These are phyloP conservation scores for Dipteronia sinensis DNA, from an alignment of 345 rosid species.

Conservation along the genomic window DNA sequence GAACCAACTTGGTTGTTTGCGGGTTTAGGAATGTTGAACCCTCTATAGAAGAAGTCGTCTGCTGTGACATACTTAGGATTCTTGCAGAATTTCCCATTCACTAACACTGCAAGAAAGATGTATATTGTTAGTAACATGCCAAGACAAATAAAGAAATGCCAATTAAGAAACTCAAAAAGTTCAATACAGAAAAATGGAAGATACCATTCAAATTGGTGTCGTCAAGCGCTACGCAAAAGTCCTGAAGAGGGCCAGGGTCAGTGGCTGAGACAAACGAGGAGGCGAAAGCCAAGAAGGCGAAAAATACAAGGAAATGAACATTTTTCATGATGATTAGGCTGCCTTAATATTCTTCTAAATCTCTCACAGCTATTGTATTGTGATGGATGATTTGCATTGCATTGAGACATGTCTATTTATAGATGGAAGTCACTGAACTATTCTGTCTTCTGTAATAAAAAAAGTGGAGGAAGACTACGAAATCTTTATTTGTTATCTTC, in stretches of 20 bases:
- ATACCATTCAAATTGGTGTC: background rate
- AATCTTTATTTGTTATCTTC: background rate
- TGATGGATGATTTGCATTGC: background rate
- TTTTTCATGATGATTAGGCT: constrained; percentile 13
- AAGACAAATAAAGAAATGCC: background rate
- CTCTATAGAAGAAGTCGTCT: constrained; percentile 29
- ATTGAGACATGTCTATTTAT: background rate
- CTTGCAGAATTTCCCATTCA: constrained; percentile 41
- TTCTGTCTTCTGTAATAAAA: too few relatives aligned
- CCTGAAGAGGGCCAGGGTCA: constrained; percentile 39
- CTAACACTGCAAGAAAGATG: constrained; percentile 18
- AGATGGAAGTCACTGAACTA: background rate
- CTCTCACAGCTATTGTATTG: too few relatives aligned
- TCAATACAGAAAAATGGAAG: too few relatives aligned
- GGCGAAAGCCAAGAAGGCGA: constrained; percentile 22
- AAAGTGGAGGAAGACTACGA: background rate
- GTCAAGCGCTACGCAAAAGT: constrained; percentile 33
- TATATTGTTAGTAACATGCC: background rate
- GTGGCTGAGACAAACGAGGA: constrained; percentile 11
- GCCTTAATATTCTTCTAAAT: background rate
- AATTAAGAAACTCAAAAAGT: too few relatives aligned
- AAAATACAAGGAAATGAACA: background rate
- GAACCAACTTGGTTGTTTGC: constrained; percentile 20
- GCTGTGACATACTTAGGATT: constrained; percentile 30
- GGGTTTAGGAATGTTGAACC: constrained; percentile 21